Evolutionary conservation across 805 yeast genomes (phyloP).

Genomic region (Metschnikowia reukaufii): DNA sequence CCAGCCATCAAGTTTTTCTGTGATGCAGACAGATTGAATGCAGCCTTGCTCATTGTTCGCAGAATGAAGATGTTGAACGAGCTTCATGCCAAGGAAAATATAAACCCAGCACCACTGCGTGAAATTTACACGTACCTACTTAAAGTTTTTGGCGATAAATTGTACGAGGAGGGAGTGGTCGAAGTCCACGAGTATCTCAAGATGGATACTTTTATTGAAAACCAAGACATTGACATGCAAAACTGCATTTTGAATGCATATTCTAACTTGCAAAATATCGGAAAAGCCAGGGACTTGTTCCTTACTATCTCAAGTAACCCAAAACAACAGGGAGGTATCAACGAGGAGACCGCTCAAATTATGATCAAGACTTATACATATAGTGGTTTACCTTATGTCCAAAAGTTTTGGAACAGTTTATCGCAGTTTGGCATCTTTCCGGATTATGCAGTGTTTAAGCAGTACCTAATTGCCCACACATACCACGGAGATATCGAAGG

Average conservation of each 20-base stretch:
- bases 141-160: conserved; percentile 55
- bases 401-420: conserved; percentile 60
- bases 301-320: conserved; percentile 57
- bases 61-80: conserved; percentile 57
- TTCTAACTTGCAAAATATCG: conserved; percentile 53
- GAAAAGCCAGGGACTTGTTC: conserved; percentile 60
- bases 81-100: conserved; percentile 40
- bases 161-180: conserved; percentile 63
- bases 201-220: conserved; percentile 53
- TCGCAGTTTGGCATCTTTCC: conserved; percentile 55
- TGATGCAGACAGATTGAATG: conserved; percentile 53
- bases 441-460: conserved; percentile 51
- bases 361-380: conserved; percentile 65
- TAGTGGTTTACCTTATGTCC: conserved; percentile 55
- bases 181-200: conserved; percentile 64
- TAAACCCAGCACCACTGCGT: conserved; percentile 19
- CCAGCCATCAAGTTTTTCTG: conserved; percentile 61
- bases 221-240: conserved; percentile 55
- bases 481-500: conserved; percentile 59
- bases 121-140: conserved; percentile 63
- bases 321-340: conserved; percentile 45
- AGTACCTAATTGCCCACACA: conserved; percentile 67
- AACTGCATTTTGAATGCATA: conserved; percentile 67
- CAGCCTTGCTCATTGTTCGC: conserved; percentile 62
- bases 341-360: conserved; percentile 62